Percentiles rank a stretch among this genome's conserved stretches.
These are phyloP conservation scores for Telfairia occidentalis DNA, from an alignment of 331 rosid genomes.

Conservation along the genomic window DNA sequence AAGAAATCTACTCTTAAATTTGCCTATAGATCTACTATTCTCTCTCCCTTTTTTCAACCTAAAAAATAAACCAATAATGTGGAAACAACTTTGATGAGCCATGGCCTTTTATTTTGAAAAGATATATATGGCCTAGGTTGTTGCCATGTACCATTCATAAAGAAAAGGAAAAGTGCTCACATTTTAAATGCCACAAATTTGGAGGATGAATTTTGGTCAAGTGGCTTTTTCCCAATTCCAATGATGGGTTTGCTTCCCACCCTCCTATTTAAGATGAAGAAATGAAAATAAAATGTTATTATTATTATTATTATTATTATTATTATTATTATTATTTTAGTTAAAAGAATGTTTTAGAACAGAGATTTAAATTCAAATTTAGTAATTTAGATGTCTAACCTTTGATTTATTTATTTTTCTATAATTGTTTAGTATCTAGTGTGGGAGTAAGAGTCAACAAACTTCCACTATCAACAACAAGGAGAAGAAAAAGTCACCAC, in stretches of 20 bases:
- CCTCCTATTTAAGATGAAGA: neutral
- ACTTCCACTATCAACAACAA: too few relatives aligned
- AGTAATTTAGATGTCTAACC: too few relatives aligned
- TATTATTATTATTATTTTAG: neutral
- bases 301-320: too few relatives aligned
- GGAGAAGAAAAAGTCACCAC: too few relatives aligned
- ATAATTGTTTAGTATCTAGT: too few relatives aligned
- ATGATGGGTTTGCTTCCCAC: neutral
- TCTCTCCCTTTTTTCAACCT: neutral
- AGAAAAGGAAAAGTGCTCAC: neutral
- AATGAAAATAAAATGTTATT: too few relatives aligned
- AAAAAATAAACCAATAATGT: neutral
- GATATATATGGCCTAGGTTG: neutral
- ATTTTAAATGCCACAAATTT: neutral
- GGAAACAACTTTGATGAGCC: neutral
- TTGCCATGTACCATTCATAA: neutral
- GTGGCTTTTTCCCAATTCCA: neutral
- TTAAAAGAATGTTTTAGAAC: neutral
- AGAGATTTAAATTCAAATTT: neutral
- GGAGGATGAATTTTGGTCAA: conserved; percentile 2
- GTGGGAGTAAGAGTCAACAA: too few relatives aligned
- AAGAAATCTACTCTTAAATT: neutral
- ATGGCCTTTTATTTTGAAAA: neutral
- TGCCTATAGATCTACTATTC: neutral
- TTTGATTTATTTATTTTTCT: too few relatives aligned